Base-by-base conservation (phyloP, 139 green algal genomes). In the Picochlorum sp. region DNA sequence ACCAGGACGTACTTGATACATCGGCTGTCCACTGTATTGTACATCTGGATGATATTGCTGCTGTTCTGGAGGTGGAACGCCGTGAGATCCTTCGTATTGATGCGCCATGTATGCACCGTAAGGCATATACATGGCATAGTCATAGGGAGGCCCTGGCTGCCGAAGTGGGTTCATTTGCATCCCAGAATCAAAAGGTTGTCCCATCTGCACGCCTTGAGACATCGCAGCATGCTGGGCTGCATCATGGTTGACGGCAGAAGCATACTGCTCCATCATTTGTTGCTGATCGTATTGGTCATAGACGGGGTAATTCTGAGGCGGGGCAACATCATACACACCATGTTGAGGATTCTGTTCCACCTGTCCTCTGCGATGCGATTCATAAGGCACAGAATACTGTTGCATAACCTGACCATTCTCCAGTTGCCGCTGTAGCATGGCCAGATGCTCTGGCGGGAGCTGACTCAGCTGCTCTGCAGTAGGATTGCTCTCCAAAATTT, bases 361-460 rank as follows among this genome's bases (percentile, higher is more conserved):
- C 28, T 30, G 28, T 5, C 28, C 34, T 41, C 34, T 41, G 8
- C 34, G 34, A 9, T 41, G 34, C 34, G 8, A 41, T 9, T 41
- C 34, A 11, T 41, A 41, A 11, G 34, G 34, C 34, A 2, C 2
- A 2, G 34, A 3, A 41, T 41, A 41, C 34, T 41, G 34, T 13
- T 41, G 18, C 47, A 54, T 54, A 54, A 3, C 47, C 34, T 62
- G 63, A 34, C 49, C 18, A 26, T 20, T 15, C 18, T 51, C 28
- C 65, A 61, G 23, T n/a, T 50, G 51, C 32, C n/a, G 65, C 41
- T 41, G 63, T 52, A 63, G 28, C 61, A 66, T 66, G 28, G 61
- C 61, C 10, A 66, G 18, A 7, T 54, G 61, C 14, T 66, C 61
- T 0, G 20, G 58, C 13, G 58, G 6, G n/a, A 57, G 58, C n/a